Conservation (phyloP, 2,329 filamentous ascomycete genomes). For the Trichoderma sp. region DNA sequence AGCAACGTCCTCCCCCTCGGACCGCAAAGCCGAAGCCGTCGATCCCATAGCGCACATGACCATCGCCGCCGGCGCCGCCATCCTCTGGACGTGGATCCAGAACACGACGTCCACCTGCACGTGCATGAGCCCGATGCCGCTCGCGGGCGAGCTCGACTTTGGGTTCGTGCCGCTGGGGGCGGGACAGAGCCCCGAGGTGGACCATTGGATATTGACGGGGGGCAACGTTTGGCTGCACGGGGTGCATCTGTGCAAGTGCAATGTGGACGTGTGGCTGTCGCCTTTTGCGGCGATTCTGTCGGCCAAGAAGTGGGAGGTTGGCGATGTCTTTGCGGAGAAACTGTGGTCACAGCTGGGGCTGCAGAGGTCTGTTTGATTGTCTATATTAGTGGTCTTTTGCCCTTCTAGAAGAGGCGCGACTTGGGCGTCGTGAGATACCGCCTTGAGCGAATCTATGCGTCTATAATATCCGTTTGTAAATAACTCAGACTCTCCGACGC, state of each 20-base stretch:
- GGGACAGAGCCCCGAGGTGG: conserved; percentile 23
- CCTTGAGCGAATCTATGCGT: neutral
- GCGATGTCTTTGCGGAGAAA: conserved; percentile 25
- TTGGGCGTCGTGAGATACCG: neutral
- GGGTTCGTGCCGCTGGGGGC: conserved; percentile 23
- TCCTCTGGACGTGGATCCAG: conserved; percentile 44
- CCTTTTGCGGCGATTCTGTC: conserved; percentile 26
- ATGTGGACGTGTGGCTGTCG: conserved; percentile 24
- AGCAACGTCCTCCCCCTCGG: neutral
- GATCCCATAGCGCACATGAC: conserved; percentile 44
- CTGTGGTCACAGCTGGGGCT: conserved; percentile 25
- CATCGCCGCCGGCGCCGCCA: conserved; percentile 38
- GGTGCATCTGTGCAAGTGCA: conserved; percentile 24
- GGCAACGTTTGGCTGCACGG: conserved; percentile 24
- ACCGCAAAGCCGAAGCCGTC: conserved; percentile 28
- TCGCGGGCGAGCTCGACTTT: conserved; percentile 18
- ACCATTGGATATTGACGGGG: conserved; percentile 26
- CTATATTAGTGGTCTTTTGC: neutral
- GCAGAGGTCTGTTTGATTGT: neutral
- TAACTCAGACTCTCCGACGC: neutral
- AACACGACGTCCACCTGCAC: conserved; percentile 35
- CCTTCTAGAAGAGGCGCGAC: neutral
- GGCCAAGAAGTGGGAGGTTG: conserved; percentile 24
- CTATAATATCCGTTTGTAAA: neutral
- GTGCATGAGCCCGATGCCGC: conserved; percentile 1